These are phyloP conservation scores for Aspergillus uvarum DNA, from an alignment of 2,329 filamentous ascomycete genomes.

Conservation along the genomic window DNA sequence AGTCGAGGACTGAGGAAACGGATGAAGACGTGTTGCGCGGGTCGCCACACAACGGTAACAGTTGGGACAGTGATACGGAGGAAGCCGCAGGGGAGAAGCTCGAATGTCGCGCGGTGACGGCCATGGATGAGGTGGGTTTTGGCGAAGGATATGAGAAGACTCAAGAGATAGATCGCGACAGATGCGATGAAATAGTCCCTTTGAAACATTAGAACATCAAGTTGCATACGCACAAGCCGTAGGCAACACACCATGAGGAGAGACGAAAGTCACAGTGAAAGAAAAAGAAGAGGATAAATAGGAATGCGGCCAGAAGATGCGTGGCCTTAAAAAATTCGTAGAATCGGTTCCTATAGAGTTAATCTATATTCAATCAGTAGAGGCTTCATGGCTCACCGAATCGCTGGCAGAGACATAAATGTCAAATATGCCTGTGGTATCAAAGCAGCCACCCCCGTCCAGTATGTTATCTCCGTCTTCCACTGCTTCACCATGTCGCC, in stretches of 20 bases:
- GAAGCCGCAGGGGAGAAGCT: slow-evolving; percentile 41
- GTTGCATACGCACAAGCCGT: too few species aligned
- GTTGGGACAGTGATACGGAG: slow-evolving; percentile 48
- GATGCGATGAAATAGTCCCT: slow-evolving; percentile 63
- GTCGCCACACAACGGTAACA: slow-evolving; percentile 46
- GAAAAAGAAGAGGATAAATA: slow-evolving; percentile 62
- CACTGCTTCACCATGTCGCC: slow-evolving; percentile 52
- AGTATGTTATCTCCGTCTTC: slow-evolving; percentile 50
- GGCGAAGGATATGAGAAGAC: slow-evolving; percentile 48
- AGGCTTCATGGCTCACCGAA: slow-evolving; percentile 28
- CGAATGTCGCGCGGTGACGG: slow-evolving; percentile 46
- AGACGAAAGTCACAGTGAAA: slow-evolving; percentile 59
- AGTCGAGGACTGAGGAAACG: slow-evolving; percentile 45
- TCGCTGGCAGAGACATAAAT: slow-evolving; percentile 52
- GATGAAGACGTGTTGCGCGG: slow-evolving; percentile 58
- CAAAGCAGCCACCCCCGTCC: slow-evolving; percentile 57
- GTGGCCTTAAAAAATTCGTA: slow-evolving; percentile 64
- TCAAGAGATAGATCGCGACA: slow-evolving; percentile 52
- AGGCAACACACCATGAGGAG: slow-evolving; percentile 49
- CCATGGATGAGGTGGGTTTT: slow-evolving; percentile 54
- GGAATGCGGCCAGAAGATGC: slow-evolving; percentile 53
- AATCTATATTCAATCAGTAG: background rate
- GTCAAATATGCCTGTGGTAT: slow-evolving; percentile 57
- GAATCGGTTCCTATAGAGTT: slow-evolving; percentile 46
- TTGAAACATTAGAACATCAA: too few species aligned